These are phyloP conservation scores for Emericellopsis terricola DNA, from an alignment of 495 filamentous ascomycete species.

Conservation along the genomic window DNA sequence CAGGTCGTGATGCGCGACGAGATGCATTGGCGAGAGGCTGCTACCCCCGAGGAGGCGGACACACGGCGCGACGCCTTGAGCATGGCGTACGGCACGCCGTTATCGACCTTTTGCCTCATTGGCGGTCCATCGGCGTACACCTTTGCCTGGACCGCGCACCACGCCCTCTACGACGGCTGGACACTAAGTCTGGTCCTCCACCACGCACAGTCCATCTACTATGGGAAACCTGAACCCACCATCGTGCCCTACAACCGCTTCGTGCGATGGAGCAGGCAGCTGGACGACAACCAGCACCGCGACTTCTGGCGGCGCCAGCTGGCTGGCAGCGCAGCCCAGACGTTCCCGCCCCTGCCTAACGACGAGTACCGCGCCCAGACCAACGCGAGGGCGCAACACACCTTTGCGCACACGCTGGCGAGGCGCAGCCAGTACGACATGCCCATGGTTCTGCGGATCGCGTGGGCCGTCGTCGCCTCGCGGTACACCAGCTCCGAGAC, in stretches of 20 bases:
- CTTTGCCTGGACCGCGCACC: conserved; percentile 25
- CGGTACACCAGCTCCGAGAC: conserved; percentile 10
- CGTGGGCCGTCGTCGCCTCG: conserved; percentile 17
- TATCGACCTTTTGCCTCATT: background rate
- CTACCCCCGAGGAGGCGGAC: background rate
- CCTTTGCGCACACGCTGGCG: too few relatives aligned
- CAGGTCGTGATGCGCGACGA: background rate
- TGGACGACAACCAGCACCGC: background rate
- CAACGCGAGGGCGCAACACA: too few relatives aligned
- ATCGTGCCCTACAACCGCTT: too few relatives aligned
- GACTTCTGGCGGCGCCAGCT: background rate
- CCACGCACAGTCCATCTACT: background rate
- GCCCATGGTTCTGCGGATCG: conserved; percentile 11
- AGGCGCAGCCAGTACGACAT: too few relatives aligned
- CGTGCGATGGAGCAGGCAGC: conserved; percentile 9
- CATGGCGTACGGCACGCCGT: background rate
- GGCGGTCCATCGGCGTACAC: conserved; percentile 2
- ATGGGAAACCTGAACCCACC: too few relatives aligned
- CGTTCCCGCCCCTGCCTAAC: background rate
- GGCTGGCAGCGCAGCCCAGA: background rate
- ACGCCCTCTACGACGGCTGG: conserved; percentile 5
- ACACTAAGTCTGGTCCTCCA: background rate
- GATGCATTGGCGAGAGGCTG: background rate
- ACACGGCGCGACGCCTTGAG: background rate
- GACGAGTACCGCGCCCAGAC: too few relatives aligned